Base-by-base conservation (phyloP, 768 basidiomycete genomes). In the Calocera cornea region DNA sequence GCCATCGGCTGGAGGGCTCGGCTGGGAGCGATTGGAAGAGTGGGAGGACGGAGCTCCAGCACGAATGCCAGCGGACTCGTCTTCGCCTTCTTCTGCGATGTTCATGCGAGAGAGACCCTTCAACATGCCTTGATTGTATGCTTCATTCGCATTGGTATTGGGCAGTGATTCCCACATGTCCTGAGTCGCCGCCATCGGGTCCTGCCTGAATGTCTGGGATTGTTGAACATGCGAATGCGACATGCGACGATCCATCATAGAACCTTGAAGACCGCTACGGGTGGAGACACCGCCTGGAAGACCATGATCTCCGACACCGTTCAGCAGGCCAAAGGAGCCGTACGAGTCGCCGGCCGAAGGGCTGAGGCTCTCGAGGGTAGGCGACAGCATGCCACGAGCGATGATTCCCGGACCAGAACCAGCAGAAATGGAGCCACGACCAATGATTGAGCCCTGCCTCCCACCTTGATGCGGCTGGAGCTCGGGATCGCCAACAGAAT, bases 401-500 rank as follows among this genome's bases (percentile, higher is more conserved):
- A 60, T 16, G 31, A 60, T 27, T 27, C 54, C 54, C 3, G 54
- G 54, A 2, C 54, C 54, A 3, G 54, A 60, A 8, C 54, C 54
- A 33, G 54, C 54, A 33, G 54, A 60, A 16, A 60, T 60, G 19
- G 54, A 60, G 31, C 27, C 54, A 33, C 54, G 54, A 19, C 54
- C 54, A 60, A 60, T 33, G 54, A 60, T 60, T 8, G 54, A 60
- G 54, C 16, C 14, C 27, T 60, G 54, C 31, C 54, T 12, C 24
- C 54, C 44, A 7, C 3, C 27, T 27, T 2, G 27, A 27, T 60
- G 54, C 22, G 2, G 54, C 54, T 60, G 54, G 31, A 10, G 14
- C 22, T 60, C 54, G 24, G 27, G 31, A 72, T 77, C 31, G 79
- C 80, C 71, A 0, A 87, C 82, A 0, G 86, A 84, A 74, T 91